Evolutionary conservation across 257 asterid species (phyloP), one percentile per base, ranked within the genome.

Genomic region (Phtheirospermum japonicum): DNA sequence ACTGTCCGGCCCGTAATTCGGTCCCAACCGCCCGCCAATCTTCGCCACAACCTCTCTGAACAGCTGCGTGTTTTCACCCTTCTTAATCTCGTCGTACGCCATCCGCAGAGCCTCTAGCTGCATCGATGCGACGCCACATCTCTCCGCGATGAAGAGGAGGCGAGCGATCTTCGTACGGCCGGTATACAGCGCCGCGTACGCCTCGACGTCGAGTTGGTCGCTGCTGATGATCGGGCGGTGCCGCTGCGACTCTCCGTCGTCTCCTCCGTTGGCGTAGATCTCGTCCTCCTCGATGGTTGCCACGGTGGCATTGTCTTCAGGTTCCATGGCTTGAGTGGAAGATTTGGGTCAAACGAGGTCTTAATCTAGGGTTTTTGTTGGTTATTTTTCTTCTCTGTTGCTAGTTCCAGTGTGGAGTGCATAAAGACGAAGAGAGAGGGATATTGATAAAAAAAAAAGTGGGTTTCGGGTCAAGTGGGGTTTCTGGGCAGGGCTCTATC

Each of bases 21-120:
- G 82, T 0, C 99, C 95, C 77, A 93, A 64, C 9, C 89, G 78
- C 3, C 95, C 95, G 59, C 70, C 84, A 51, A 93, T 83, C 83
- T 81, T 93, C 54, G 72, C 77, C n/a, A 84, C 85, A 58, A 87
- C 94, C 67, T 93, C 95, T 46, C 90, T 73, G 63, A 80, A 85
- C 54, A 93, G 62, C 79, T 80, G 88, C 53, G 97, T 82, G 72
- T 93, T 85, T 71, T 93, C 96, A 16, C 99, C 97, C 77, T 85
- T 89, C 79, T 89, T 93, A 60, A 89, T 75, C 86, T 87, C 99
- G 57, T 89, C 97, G 68, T 83, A 93, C 11, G 99, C 96, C 88
- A 93, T 89, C 59, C 99, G 68, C 75, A 93, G 65, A 19, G 97
- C 96, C 60, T 93, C 99, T 60, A 84, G 57, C 71, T 82, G 85